phyloP scores from a whole-genome alignment of 2,329 filamentous ascomycete species.

The Phaeophleospora eucalypticola region DNA sequence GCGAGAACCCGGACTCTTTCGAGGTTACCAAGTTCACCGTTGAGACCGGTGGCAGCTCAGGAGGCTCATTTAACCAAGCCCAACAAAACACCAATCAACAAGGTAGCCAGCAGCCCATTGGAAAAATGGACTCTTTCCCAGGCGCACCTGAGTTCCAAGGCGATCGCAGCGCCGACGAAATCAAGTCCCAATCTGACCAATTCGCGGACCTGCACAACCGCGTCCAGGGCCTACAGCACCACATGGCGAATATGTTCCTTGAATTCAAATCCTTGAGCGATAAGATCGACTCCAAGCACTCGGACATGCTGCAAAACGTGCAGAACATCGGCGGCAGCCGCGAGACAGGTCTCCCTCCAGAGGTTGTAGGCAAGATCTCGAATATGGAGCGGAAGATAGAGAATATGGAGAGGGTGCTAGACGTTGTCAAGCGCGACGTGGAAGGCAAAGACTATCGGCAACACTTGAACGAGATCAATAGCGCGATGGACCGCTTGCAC shows the following conservation, averaged over 20 bases:
- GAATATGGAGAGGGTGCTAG: constrained; percentile 49
- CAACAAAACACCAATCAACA: constrained; percentile 32
- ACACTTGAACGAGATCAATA: constrained; percentile 52
- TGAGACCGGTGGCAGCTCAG: constrained; percentile 49
- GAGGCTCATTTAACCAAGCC: constrained; percentile 24
- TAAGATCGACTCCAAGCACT: constrained; percentile 54
- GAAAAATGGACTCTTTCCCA: constrained; percentile 36
- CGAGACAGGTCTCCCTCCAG: constrained; percentile 24
- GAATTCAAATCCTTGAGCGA: constrained; percentile 51
- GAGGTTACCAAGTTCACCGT: constrained; percentile 86
- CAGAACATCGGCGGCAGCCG: constrained; percentile 49
- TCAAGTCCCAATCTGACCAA: constrained; percentile 53
- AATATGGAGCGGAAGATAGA: constrained; percentile 15
- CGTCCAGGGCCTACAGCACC: constrained; percentile 68
- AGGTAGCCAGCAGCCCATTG: constrained; percentile 8
- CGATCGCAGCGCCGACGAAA: constrained; percentile 31
- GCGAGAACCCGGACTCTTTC: constrained; percentile 89
- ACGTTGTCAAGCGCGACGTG: constrained; percentile 51
- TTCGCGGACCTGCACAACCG: constrained; percentile 83
- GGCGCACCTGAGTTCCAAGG: constrained; percentile 41
- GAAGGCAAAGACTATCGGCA: constrained; percentile 56
- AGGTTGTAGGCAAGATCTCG: constrained; percentile 20
- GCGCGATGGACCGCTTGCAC: constrained; percentile 52
- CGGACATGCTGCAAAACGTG: constrained; percentile 45
- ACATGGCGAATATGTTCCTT: constrained; percentile 60